phyloP scores from a whole-genome alignment of 805 yeast genomes.

The Ogataea wickerhamii region DNA sequence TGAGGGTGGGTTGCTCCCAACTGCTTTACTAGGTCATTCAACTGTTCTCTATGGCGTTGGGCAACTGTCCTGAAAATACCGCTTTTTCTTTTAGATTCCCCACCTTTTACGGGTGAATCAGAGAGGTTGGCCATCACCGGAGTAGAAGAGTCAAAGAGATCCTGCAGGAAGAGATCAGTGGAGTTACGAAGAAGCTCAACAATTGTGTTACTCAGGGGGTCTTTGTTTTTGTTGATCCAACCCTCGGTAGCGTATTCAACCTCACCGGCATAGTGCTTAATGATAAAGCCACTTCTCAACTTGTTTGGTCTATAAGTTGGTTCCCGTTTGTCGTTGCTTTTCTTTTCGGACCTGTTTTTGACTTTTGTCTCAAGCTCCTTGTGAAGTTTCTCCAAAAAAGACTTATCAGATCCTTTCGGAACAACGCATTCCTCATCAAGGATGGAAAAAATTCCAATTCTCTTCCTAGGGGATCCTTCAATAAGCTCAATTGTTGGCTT shows the following conservation, averaged over 20 bases:
- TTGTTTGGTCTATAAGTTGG: slow-evolving; percentile 68
- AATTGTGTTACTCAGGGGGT: slow-evolving; percentile 80
- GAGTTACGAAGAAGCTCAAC: slow-evolving; percentile 60
- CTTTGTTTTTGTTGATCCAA: slow-evolving; percentile 93
- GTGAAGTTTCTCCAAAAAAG: slow-evolving; percentile 78
- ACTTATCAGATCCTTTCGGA: slow-evolving; percentile 80
- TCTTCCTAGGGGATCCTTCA: slow-evolving; percentile 57
- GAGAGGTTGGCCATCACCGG: slow-evolving; percentile 23
- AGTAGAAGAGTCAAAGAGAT: slow-evolving; percentile 42
- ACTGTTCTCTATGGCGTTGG: slow-evolving; percentile 83
- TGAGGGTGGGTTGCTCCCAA: slow-evolving; percentile 85
- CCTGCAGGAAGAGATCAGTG: slow-evolving; percentile 49
- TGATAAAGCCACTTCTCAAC: slow-evolving; percentile 69
- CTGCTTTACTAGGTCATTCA: slow-evolving; percentile 65
- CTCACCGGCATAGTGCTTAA: slow-evolving; percentile 92
- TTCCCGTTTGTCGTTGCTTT: slow-evolving; percentile 17
- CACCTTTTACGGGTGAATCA: slow-evolving; percentile 31
- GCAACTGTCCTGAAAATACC: slow-evolving; percentile 73
- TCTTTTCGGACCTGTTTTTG: slow-evolving; percentile 8
- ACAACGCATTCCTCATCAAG: slow-evolving; percentile 94
- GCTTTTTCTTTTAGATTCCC: slow-evolving; percentile 20
- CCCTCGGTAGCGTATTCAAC: slow-evolving; percentile 92
- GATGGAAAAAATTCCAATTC: slow-evolving; percentile 76
- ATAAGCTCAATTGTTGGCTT: slow-evolving; percentile 93
- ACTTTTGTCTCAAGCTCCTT: slow-evolving; percentile 54